Evolutionary conservation across 805 yeast species (phyloP).

Genomic region (Blastobotrys attinorum): DNA sequence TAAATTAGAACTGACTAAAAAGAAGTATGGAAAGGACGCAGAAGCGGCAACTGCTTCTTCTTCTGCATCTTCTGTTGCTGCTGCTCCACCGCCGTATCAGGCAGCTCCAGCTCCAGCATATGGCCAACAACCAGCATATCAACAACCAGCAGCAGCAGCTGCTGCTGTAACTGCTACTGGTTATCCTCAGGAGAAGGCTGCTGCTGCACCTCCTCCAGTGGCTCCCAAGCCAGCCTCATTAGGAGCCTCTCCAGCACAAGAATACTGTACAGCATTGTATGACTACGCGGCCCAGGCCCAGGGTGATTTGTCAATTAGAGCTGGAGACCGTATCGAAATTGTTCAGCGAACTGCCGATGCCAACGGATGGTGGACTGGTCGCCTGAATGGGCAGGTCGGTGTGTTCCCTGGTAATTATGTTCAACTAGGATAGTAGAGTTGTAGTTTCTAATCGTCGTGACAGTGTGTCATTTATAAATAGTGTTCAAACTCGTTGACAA

Average conservation of each 20-base stretch:
- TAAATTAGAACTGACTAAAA: constrained; percentile 75
- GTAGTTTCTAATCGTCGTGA: neutral
- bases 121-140: constrained; percentile 29
- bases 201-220: neutral
- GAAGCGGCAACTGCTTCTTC: constrained; percentile 35
- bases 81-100: constrained; percentile 32
- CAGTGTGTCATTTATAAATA: neutral
- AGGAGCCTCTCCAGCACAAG: constrained; percentile 25
- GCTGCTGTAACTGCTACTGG: constrained; percentile 14
- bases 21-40: constrained; percentile 43
- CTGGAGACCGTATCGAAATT: constrained; percentile 80
- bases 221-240: constrained; percentile 18
- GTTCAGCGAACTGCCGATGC: constrained; percentile 74
- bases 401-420: constrained; percentile 97
- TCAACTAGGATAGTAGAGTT: constrained; percentile 36
- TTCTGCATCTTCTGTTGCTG: constrained; percentile 24
- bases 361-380: constrained; percentile 98
- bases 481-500: too few relatives aligned
- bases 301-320: constrained; percentile 82
- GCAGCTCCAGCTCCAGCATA: constrained; percentile 29
- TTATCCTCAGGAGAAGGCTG: constrained; percentile 15
- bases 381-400: constrained; percentile 75
- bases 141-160: constrained; percentile 22
- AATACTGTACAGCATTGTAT: constrained; percentile 73
- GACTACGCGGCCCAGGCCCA: constrained; percentile 89